A percentile compares a stretch with the other conserved stretches of the same genome.
Evolutionary conservation across 2,329 filamentous ascomycete genomes (phyloP).

Genomic region (Aureobasidium sp.): DNA sequence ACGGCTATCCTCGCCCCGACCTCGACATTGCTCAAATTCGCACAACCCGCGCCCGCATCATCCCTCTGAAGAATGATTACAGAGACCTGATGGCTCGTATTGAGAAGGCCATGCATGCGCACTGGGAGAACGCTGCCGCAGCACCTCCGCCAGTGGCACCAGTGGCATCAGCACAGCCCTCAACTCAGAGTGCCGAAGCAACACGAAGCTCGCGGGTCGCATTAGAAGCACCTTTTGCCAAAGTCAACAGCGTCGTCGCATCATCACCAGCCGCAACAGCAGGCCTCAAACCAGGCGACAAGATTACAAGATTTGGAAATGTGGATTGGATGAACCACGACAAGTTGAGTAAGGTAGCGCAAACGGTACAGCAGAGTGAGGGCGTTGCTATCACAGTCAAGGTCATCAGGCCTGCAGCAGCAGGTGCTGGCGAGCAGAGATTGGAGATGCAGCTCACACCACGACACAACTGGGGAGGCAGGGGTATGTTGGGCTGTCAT

Average conservation of each 20-base stretch:
- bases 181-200: conserved; percentile 16
- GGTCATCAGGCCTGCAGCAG: conserved; percentile 52
- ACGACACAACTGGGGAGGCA: conserved; percentile 77
- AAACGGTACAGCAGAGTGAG: conserved; percentile 83
- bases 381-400: conserved; percentile 66
- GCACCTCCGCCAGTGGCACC: conserved; percentile 21
- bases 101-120: conserved; percentile 79
- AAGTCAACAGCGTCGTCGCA: conserved; percentile 73
- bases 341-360: conserved; percentile 74
- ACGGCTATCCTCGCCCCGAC: conserved; percentile 88
- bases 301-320: conserved; percentile 76
- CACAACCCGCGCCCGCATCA: conserved; percentile 85
- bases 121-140: conserved; percentile 62
- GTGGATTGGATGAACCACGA: conserved; percentile 83
- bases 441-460: conserved; percentile 68
- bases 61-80: conserved; percentile 85
- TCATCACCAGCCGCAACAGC: conserved; percentile 76
- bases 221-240: conserved; percentile 68
- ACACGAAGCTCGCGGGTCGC: conserved; percentile 27
- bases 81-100: conserved; percentile 78
- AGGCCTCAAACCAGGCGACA: conserved; percentile 72
- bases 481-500: conserved; percentile 85
- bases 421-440: conserved; percentile 53
- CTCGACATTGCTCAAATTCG: conserved; percentile 94
- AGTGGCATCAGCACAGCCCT: conserved; percentile 19